Percentiles rank a stretch among this genome's conserved stretches.
Conservation (phyloP, 768 basidiomycete genomes). For the Serpula lacrymans region DNA sequence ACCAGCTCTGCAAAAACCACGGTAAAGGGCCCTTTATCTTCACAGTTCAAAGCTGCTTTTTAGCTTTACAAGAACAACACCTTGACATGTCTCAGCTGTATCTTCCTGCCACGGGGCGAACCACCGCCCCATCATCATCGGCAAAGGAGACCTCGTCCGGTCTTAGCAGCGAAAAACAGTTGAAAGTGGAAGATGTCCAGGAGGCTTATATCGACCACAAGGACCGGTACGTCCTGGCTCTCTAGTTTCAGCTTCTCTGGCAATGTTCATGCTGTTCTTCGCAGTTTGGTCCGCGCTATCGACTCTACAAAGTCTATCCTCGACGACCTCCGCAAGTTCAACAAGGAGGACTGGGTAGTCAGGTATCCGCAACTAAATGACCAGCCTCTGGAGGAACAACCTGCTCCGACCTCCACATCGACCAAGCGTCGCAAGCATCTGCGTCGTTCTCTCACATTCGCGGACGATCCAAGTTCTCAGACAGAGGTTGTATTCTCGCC, state of each 20-base stretch:
- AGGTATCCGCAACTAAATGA: constrained; percentile 78
- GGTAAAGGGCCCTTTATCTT: too few relatives aligned
- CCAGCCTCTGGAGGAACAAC: constrained; percentile 28
- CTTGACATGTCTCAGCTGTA: constrained; percentile 8
- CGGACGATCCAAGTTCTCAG: constrained; percentile 70
- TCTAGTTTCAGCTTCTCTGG: constrained; percentile 1
- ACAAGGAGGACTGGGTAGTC: constrained; percentile 83
- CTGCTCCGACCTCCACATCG: constrained; percentile 25
- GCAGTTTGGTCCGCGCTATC: constrained; percentile 74
- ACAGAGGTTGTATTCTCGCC: constrained; percentile 63
- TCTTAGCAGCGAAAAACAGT: constrained; percentile 20
- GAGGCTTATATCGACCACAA: constrained; percentile 73
- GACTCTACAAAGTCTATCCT: constrained; percentile 68
- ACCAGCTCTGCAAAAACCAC: too few relatives aligned
- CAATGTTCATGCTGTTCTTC: background rate
- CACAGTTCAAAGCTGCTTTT: too few relatives aligned
- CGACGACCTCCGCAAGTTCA: constrained; percentile 71
- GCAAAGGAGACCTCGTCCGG: constrained; percentile 11
- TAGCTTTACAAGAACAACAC: too few relatives aligned
- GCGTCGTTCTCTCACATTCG: constrained; percentile 77
- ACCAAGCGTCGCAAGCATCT: constrained; percentile 35
- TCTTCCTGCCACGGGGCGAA: background rate
- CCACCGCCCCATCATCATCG: constrained; percentile 2
- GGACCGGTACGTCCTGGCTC: constrained; percentile 53
- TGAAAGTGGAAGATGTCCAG: constrained; percentile 70